These are phyloP conservation scores for Trichoderma sp. DNA, from an alignment of 2,329 filamentous ascomycete species.

Conservation along the genomic window DNA sequence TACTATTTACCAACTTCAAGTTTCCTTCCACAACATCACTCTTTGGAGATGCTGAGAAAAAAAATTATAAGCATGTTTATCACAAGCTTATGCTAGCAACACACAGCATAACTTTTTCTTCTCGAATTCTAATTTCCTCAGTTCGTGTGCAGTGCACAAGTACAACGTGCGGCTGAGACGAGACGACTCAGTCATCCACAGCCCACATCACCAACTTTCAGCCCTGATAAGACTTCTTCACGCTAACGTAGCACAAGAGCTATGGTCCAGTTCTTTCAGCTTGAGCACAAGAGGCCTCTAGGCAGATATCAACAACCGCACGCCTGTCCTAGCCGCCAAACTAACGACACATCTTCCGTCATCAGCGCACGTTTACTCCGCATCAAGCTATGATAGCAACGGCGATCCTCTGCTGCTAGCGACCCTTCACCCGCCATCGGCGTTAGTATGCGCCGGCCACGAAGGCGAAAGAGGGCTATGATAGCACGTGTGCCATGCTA, in stretches of 20 bases:
- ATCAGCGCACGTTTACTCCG: conserved; percentile 7
- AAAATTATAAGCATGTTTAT: background rate
- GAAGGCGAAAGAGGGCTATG: background rate
- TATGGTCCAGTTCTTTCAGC: conserved; percentile 9
- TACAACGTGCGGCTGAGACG: background rate
- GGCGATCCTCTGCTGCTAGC: conserved; percentile 3
- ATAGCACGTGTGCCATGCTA: conserved; percentile 5
- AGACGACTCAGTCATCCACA: background rate
- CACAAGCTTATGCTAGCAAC: background rate
- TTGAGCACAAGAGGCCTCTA: background rate
- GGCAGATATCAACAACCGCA: background rate
- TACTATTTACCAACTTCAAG: background rate
- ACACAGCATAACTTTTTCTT: background rate
- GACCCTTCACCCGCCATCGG: conserved; percentile 14
- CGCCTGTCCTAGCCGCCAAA: background rate
- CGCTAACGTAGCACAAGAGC: background rate
- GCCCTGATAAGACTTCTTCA: background rate
- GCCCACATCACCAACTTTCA: background rate
- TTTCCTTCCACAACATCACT: background rate
- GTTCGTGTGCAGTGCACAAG: background rate
- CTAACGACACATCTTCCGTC: conserved; percentile 18
- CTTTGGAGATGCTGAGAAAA: background rate
- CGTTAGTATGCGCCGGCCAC: conserved; percentile 4
- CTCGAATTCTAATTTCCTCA: no score
- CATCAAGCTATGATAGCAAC: conserved; percentile 13